Conservation (phyloP, 306 rosid genomes). For the Vicia faba region DNA sequence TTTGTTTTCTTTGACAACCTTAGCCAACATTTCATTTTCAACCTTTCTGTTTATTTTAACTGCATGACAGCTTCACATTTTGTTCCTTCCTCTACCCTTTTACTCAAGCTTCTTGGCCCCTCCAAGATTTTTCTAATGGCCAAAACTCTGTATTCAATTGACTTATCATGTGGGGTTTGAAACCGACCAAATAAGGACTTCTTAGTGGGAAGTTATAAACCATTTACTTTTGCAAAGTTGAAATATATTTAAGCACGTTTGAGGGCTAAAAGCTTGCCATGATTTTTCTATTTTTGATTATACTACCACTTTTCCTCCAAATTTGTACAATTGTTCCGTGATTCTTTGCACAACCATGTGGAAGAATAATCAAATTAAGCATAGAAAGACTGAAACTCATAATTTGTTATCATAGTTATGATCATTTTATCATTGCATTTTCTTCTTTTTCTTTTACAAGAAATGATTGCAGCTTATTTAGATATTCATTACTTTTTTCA, state of each 20-base stretch:
- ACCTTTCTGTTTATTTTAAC: conserved; percentile 18
- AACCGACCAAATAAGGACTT: too few species aligned
- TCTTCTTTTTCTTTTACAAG: neutral
- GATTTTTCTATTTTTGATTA: too few species aligned
- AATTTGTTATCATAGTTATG: neutral
- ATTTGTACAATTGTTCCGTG: neutral
- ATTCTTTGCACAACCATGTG: conserved; percentile 13
- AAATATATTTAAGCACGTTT: too few species aligned
- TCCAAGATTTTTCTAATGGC: conserved; percentile 2
- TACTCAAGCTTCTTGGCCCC: neutral
- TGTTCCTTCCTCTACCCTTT: conserved; percentile 31
- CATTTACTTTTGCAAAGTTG: too few species aligned
- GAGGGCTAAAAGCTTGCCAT: too few species aligned
- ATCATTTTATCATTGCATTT: neutral
- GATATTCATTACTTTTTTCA: neutral
- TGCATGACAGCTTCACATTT: conserved; percentile 6
- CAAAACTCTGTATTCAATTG: neutral
- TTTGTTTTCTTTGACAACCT: conserved; percentile 31
- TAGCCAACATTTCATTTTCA: conserved; percentile 23
- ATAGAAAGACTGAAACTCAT: neutral
- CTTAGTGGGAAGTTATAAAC: too few species aligned
- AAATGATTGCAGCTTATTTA: neutral
- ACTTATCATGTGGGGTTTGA: too few species aligned
- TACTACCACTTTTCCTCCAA: too few species aligned
- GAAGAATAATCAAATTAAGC: neutral